Conservation (phyloP, 441 rosid genomes). For the Pelargonium cotyledonis region DNA sequence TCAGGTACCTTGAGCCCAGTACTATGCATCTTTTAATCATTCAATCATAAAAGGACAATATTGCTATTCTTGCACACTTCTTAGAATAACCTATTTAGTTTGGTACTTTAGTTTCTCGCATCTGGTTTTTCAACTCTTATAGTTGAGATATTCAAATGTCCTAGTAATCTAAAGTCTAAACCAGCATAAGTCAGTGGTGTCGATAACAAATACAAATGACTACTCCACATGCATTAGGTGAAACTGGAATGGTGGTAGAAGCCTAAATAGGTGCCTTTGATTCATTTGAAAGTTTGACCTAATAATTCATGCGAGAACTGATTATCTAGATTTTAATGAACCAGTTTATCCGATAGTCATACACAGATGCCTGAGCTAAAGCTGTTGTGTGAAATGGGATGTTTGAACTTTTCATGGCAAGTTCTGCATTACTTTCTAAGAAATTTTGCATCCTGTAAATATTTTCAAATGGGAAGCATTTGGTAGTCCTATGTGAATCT, state of each 20-base stretch:
- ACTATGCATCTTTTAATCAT: neutral
- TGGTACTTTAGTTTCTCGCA: neutral
- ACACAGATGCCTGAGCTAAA: too few relatives aligned
- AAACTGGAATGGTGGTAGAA: too few relatives aligned
- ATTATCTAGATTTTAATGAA: too few relatives aligned
- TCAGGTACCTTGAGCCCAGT: slow-evolving; percentile 44
- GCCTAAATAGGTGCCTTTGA: too few relatives aligned
- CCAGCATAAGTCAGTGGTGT: neutral
- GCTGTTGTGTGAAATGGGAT: too few relatives aligned
- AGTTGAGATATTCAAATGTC: neutral
- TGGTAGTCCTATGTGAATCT: neutral
- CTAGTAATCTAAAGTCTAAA: neutral
- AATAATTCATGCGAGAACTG: too few relatives aligned
- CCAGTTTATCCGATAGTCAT: too few relatives aligned
- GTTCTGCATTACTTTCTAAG: neutral
- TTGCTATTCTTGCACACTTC: neutral
- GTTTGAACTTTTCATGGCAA: too few relatives aligned
- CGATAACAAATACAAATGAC: neutral
- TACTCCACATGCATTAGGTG: too few relatives aligned
- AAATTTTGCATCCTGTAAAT: neutral
- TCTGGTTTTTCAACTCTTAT: neutral
- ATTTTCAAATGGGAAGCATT: neutral
- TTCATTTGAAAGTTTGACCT: too few relatives aligned
- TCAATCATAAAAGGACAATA: neutral
- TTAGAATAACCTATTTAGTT: neutral